Evolutionary conservation across 148 eudicot genomes (phyloP).

Genomic region (Dianthus caryophyllus): DNA sequence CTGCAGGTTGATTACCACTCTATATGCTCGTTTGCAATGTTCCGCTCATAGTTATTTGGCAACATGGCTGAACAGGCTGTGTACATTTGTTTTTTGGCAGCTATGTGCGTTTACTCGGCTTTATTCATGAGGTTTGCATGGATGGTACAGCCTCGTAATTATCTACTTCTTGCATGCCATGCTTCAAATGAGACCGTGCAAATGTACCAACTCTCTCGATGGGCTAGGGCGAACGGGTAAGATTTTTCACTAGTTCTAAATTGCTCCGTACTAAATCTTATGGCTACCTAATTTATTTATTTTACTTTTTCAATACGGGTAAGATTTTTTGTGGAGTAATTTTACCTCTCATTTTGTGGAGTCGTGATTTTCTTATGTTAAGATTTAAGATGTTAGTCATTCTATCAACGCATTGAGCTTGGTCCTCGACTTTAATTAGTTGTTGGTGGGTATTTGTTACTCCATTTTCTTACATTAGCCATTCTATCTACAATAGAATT

Average conservation of each 20-base stretch:
- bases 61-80: neutral
- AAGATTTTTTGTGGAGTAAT: neutral
- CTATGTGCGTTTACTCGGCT: slow-evolving; percentile 82
- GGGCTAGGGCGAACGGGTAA: slow-evolving; percentile 87
- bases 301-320: neutral
- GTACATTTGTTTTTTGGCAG: slow-evolving; percentile 40
- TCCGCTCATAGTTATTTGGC: neutral
- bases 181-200: slow-evolving; percentile 93
- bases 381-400: neutral
- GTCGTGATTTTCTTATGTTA: neutral
- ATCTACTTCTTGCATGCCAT: slow-evolving; percentile 83
- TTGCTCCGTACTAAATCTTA: neutral
- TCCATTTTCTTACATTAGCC: too few species aligned
- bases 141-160: slow-evolving; percentile 98
- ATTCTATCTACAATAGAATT: too few species aligned
- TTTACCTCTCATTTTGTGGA: neutral
- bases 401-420: neutral
- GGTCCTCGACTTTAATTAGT: neutral
- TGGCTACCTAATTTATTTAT: neutral
- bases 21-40: neutral
- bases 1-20: slow-evolving; percentile 46
- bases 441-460: too few species aligned
- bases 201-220: slow-evolving; percentile 87
- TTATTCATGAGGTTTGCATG: slow-evolving; percentile 98
- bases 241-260: slow-evolving; percentile 12